Base-by-base conservation (phyloP, 2,329 filamentous ascomycete species). In the Zymoseptoria pseudotritici region DNA sequence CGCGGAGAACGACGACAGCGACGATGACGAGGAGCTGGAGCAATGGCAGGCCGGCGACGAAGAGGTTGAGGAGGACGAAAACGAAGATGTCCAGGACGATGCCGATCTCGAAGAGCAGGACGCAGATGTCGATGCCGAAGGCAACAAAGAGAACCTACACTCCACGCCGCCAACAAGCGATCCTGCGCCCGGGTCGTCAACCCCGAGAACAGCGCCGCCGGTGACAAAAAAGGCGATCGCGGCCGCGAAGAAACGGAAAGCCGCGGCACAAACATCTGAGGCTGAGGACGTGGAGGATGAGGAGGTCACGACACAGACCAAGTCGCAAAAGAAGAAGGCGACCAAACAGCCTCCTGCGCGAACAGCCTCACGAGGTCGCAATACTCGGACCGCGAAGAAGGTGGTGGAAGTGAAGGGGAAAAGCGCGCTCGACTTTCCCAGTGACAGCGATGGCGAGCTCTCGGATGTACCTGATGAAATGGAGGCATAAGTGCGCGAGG, bases 1-100 rank as follows among this genome's bases (percentile, higher is more conserved):
- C 60, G 71, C 74, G 2, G 79, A 80, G 57, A 63, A 74, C 19
- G 75, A 73, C 42, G 76, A 74, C 56, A 76, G 75, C 51, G 77
- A 78, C 24, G 75, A 77, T 26, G 76, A 75, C 11, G 70, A 69
- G 3, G 71, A 72, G 50, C 63, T 67, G n/a, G 67, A 69, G 57
- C 57, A 74, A 26, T 71, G 68, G 55, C 66, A 66, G 53, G 70
- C 63, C 26, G 68, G 65, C 21, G 61, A 59, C 11, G 58, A 58
- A 36, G 67, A 64, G 26, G 49, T 22, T 6, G 57, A 58, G 21
- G 58, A 56, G 26, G 64, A 57, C 19, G 54, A 13, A 2, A 54
- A 56, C 10, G 57, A 61, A 10, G 55, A 54, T 9, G 55, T 56
- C 21, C 58, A 56, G 9, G 56, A 57, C 36, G 67, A 64, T 24